A percentile compares a stretch with the other conserved stretches of the same genome.
Evolutionary conservation across 2,329 filamentous ascomycete species (phyloP).

Genomic region (Aureobasidium sp.): DNA sequence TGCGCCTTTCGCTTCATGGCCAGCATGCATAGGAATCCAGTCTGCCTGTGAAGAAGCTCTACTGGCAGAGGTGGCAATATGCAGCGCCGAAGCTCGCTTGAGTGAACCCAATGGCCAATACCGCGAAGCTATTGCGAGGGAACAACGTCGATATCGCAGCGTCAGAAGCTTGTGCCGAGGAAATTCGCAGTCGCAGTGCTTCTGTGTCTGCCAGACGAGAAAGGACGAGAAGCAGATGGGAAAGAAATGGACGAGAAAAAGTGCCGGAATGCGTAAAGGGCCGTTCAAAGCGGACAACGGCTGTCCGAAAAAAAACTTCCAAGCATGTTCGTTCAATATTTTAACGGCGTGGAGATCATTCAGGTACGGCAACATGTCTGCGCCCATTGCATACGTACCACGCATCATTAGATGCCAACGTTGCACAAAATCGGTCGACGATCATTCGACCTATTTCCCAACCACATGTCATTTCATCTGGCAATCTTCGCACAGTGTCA

Average conservation of each 20-base stretch:
- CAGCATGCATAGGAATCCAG: too few species aligned
- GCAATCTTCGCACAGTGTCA: too few species aligned
- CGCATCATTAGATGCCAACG: neutral
- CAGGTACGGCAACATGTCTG: neutral
- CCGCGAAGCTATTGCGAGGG: too few species aligned
- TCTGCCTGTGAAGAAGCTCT: too few species aligned
- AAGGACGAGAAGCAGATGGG: neutral
- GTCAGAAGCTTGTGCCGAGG: too few species aligned
- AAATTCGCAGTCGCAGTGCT: too few species aligned
- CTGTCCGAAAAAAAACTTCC: neutral
- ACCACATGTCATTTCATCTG: neutral
- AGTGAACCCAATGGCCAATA: too few species aligned
- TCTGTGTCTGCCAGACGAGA: too few species aligned
- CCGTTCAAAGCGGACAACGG: slow-evolving; percentile 10
- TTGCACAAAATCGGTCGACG: neutral
- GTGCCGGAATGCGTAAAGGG: neutral
- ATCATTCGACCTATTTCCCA: neutral
- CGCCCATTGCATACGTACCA: neutral
- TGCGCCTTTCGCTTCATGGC: too few species aligned
- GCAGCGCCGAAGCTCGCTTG: too few species aligned
- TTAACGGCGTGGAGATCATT: slow-evolving; percentile 7
- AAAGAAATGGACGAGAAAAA: neutral
- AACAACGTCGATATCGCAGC: too few species aligned
- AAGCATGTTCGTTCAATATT: neutral
- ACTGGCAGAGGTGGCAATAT: too few species aligned